Base-by-base conservation (phyloP, 2,329 filamentous ascomycete genomes). In the Rhytidhysteron rufulum region DNA sequence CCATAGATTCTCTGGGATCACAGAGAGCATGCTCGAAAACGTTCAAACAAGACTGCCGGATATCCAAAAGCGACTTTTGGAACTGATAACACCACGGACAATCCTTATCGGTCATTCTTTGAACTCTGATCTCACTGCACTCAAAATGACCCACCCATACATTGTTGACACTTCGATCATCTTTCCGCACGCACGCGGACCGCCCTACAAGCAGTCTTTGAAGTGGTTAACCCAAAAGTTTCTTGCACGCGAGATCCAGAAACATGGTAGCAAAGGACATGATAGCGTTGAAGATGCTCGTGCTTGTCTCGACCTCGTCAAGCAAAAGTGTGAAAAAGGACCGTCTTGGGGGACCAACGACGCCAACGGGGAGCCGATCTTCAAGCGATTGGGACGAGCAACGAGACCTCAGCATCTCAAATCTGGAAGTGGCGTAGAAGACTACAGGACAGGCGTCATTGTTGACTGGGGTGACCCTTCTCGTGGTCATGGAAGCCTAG, bases 291-390 rank as follows among this genome's bases (percentile, higher is more conserved):
- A 98, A 65, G 93, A 98, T 63, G 89, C 93, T 11, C 83, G 78
- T 49, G 89, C 93, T 3, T 94, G 89, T 49, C 81, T 98, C 11
- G 90, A 97, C 55, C 82, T 98, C 2, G 82, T 97, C 34, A 95
- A 93, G 66, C 84, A 91, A 59, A 98, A 98, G 65, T 96, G 91
- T 63, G 90, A 97, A 63, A 93, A 87, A 66, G 93, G 93, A 30
- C 86, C 86, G 49, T 68, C 74, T 18, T 98, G 90, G 87, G 93
- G 88, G 25, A 85, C 84, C 0, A 80, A 80, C 36, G 88, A 95
- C 31, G 77, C 82, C 2, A 83, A 82, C 33, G 83, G 82, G 30
- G 93, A 98, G 68, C 91, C 88, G 51, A 81, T 98, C 36, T 98
- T 97, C 72, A 86, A 84, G 51, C 82, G 91, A 8, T 75, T 98